These are phyloP conservation scores for Prillingera fragicola DNA, from an alignment of 1,284 basidiomycete genomes.

Conservation along the genomic window DNA sequence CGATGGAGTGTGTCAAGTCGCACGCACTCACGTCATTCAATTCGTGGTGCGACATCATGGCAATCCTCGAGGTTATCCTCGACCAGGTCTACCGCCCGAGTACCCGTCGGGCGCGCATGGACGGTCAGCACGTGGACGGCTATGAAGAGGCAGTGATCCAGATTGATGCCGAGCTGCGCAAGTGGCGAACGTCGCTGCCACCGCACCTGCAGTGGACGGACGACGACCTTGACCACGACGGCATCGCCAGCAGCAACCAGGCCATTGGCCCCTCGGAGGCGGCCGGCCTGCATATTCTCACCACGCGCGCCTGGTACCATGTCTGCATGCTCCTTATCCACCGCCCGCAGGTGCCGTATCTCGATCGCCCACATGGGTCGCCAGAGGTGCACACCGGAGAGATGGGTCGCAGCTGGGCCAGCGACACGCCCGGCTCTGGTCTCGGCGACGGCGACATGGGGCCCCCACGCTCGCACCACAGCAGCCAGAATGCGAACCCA, in stretches of 20 bases:
- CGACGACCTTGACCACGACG: conserved; percentile 8
- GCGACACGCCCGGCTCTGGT: too few species aligned
- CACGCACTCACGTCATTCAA: conserved; percentile 13
- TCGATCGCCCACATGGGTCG: conserved; percentile 9
- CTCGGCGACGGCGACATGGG: too few species aligned
- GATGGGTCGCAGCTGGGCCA: neutral
- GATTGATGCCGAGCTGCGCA: conserved; percentile 13
- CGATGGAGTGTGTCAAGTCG: conserved; percentile 15
- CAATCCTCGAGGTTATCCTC: conserved; percentile 15
- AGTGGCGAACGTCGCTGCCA: conserved; percentile 12
- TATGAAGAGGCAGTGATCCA: conserved; percentile 17
- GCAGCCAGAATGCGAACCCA: neutral
- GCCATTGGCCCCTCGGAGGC: too few species aligned
- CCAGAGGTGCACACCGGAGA: too few species aligned
- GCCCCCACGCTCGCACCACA: too few species aligned
- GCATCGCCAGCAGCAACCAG: too few species aligned
- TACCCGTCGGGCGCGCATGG: conserved; percentile 16
- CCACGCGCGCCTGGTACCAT: conserved; percentile 16
- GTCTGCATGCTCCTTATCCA: conserved; percentile 15
- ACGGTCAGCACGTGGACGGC: conserved; percentile 15
- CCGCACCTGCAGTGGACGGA: conserved; percentile 17
- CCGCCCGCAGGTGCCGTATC: conserved; percentile 17
- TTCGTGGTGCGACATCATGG: conserved; percentile 17
- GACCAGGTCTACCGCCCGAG: conserved; percentile 16
- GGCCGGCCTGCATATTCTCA: conserved; percentile 15